phyloP scores from a whole-genome alignment of 345 rosid genomes.

The Capsella bursapastoris region DNA sequence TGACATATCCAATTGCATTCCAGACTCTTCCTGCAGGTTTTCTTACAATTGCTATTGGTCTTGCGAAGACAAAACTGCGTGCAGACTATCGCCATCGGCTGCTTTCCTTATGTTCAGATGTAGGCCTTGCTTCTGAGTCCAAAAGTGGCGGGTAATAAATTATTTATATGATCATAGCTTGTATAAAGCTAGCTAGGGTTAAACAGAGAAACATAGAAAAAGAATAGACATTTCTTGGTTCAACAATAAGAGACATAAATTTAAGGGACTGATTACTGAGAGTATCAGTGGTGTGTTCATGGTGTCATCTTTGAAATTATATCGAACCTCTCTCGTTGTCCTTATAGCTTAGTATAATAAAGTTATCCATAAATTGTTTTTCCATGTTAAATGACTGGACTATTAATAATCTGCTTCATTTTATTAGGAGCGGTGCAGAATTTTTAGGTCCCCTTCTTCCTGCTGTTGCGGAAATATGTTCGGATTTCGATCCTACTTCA shows the following conservation, averaged over 20 bases:
- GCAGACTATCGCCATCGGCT: conserved; percentile 78
- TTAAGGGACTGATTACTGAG: neutral
- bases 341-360: conserved; percentile 1
- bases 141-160: conserved; percentile 65
- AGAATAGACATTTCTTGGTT: neutral
- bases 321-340: neutral
- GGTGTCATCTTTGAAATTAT: too few relatives aligned
- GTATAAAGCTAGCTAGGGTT: neutral
- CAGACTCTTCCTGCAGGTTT: conserved; percentile 95
- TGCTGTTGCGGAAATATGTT: conserved; percentile 92
- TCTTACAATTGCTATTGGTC: conserved; percentile 74
- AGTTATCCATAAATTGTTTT: neutral
- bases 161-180: neutral
- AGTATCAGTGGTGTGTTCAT: too few relatives aligned
- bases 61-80: conserved; percentile 61
- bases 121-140: conserved; percentile 84
- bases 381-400: neutral
- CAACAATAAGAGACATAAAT: neutral
- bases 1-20: conserved; percentile 57
- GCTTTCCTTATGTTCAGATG: conserved; percentile 87
- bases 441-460: conserved; percentile 88
- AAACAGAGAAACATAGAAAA: neutral
- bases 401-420: conserved; percentile 11
- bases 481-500: conserved; percentile 77
- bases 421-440: conserved; percentile 86